phyloP scores from a whole-genome alignment of 306 rosid species.

The Leucaena leucocephala region DNA sequence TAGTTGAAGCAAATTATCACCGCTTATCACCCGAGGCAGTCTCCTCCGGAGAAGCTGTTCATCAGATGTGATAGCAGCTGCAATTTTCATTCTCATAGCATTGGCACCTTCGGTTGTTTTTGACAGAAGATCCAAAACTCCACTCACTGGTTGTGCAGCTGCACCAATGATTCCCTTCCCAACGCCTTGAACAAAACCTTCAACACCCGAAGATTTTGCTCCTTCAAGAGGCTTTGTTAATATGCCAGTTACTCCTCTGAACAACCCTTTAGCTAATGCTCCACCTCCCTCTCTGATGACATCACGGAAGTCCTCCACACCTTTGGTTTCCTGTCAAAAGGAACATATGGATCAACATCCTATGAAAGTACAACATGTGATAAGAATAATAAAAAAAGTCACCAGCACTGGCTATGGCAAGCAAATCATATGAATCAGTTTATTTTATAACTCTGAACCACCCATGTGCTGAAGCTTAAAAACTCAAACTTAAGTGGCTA shows the following conservation, averaged over 20 bases:
- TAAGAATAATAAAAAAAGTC: conserved; percentile 13
- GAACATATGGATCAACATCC: conserved; percentile 28
- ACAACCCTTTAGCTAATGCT: conserved; percentile 95
- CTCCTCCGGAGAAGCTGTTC: conserved; percentile 97
- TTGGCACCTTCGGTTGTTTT: conserved; percentile 99
- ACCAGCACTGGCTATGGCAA: conserved; percentile 17
- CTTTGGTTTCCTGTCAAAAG: conserved; percentile 82
- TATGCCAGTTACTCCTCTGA: conserved; percentile 98
- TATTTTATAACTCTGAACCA: not conserved
- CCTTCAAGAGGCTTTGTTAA: conserved; percentile 98
- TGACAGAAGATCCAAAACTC: conserved; percentile 94
- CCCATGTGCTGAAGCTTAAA: not conserved
- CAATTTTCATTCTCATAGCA: conserved; percentile 97
- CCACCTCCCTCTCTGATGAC: conserved; percentile 99
- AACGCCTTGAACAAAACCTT: conserved; percentile 99
- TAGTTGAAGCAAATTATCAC: conserved; percentile 86
- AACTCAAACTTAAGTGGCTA: not conserved
- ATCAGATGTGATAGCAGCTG: conserved; percentile 93
- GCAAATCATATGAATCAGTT: conserved; percentile 11
- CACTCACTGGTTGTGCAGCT: conserved; percentile 99
- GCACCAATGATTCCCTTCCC: conserved; percentile 98
- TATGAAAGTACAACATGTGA: conserved; percentile 19
- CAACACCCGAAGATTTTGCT: conserved; percentile 94
- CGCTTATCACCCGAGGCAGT: conserved; percentile 88
- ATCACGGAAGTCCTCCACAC: conserved; percentile 91